Evolutionary conservation across 176 grass and related monocot species (phyloP), one percentile per base, ranked within the genome.

Genomic region (Paspalum notatum): DNA sequence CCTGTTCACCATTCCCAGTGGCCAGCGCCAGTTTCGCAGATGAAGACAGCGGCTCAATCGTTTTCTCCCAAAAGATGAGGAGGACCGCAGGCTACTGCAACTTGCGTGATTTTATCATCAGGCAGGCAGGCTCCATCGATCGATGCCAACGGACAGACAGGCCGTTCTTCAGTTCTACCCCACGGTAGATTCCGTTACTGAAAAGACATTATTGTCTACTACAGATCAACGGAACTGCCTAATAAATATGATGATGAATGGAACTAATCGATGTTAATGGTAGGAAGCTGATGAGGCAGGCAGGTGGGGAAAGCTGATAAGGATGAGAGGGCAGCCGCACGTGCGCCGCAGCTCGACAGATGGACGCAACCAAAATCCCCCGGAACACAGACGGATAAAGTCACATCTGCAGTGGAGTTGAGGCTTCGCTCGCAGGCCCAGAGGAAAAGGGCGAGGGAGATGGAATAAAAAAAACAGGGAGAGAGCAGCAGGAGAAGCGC

Each of bases 281-380:
- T 32, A 32, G 32, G 32, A 32, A 32, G 32, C 32, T 32, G 32
- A 32, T 32, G 32, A 32, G 66, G 20, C 51, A 11, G 17, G 41
- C 15, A 43, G 63, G 76, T 66, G 11, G 40, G 71, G 65, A 83
- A 56, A 39, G 60, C 9, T n/a, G 84, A 83, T 87, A 84, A 91
- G 75, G 75, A 87, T 62, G 60, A 91, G 56, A 24, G 80, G 65
- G 68, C 46, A 87, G 59, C 68, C 80, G 50, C 81, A 91, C 83
- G 85, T 87, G 89, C 84, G 61, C 13, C 57, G 80, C 80, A 70
- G 85, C 84, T 83, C 46, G 80, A 80, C 80, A 84, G 80, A 87
- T 62, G 65, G 80, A 80, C 75, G 65, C 65, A 82, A 82, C 77
- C 57, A 49, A 79, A 79, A 61, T 61, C 66, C 32, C 58, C 65